Percentiles rank a stretch among this genome's conserved stretches.
phyloP scores from a whole-genome alignment of 257 asterid species.

The Lithospermum erythrorhizon region DNA sequence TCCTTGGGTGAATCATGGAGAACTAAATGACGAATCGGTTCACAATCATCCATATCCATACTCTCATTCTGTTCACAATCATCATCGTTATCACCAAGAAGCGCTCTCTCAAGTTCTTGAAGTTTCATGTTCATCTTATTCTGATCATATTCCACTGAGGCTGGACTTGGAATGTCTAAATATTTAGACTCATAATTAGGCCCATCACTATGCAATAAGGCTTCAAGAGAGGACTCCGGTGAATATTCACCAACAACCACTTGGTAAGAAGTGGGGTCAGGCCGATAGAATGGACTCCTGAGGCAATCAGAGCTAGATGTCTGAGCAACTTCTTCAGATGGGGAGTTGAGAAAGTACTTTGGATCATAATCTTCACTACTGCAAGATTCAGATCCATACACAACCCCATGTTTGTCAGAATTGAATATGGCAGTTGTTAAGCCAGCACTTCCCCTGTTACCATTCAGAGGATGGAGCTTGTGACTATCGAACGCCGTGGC shows the following conservation, averaged over 20 bases:
- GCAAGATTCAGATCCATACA: slow-evolving; percentile 41
- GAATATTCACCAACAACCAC: slow-evolving; percentile 13
- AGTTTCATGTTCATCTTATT: slow-evolving; percentile 57
- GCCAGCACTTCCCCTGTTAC: slow-evolving; percentile 26
- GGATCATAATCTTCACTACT: slow-evolving; percentile 44
- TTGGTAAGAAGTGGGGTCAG: slow-evolving; percentile 21
- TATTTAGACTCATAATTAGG: slow-evolving; percentile 27
- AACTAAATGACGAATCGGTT: slow-evolving; percentile 14
- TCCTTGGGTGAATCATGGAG: slow-evolving; percentile 64
- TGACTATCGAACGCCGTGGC: slow-evolving; percentile 35
- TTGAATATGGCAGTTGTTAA: slow-evolving; percentile 28
- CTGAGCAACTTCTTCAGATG: slow-evolving; percentile 36
- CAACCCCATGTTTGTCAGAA: slow-evolving; percentile 29
- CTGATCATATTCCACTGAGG: slow-evolving; percentile 33
- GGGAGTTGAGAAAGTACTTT: slow-evolving; percentile 47
- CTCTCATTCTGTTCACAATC: slow-evolving; percentile 11
- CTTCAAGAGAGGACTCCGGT: slow-evolving; percentile 19
- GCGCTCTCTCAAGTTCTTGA: slow-evolving; percentile 80
- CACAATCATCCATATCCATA: slow-evolving; percentile 47
- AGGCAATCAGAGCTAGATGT: slow-evolving; percentile 23
- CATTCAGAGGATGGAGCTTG: slow-evolving; percentile 36
- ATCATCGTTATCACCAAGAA: slow-evolving; percentile 39
- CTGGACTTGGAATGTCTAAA: slow-evolving; percentile 30
- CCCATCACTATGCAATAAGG: slow-evolving; percentile 19
- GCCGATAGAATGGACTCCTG: slow-evolving; percentile 25